Percentiles rank a stretch among this genome's conserved stretches.
Evolutionary conservation across 106 monocot species (phyloP).

Genomic region (Iris macrosiphon): DNA sequence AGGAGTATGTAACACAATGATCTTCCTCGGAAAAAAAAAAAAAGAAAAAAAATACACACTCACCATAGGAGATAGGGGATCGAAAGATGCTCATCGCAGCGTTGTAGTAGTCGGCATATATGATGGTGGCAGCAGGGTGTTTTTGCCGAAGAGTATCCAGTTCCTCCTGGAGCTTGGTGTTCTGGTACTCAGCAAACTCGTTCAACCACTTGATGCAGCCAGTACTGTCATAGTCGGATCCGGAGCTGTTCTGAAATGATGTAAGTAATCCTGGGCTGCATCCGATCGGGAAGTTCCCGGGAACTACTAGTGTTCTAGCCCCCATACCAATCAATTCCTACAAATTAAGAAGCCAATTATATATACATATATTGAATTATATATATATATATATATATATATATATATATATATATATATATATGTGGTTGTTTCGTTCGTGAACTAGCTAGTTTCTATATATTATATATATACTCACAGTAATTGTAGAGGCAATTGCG

Average conservation of each 20-base stretch:
- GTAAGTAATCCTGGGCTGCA: slow-evolving; percentile 32
- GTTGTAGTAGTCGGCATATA: slow-evolving; percentile 65
- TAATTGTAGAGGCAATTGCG: not conserved
- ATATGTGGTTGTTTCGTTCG: too few relatives aligned
- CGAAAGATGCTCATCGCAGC: slow-evolving; percentile 18
- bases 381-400: not conserved
- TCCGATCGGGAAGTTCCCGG: slow-evolving; percentile 50
- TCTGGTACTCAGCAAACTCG: slow-evolving; percentile 32
- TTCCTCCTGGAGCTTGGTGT: slow-evolving; percentile 24
- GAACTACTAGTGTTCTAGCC: slow-evolving; percentile 52
- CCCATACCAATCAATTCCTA: slow-evolving; percentile 37
- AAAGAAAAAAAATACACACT: too few relatives aligned
- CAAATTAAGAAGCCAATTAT: not conserved
- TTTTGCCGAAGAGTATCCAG: slow-evolving; percentile 11
- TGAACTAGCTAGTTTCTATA: too few relatives aligned
- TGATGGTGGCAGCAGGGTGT: slow-evolving; percentile 41
- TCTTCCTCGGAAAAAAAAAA: too few relatives aligned
- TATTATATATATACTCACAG: too few relatives aligned
- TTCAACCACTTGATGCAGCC: slow-evolving; percentile 61
- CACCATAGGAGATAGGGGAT: slow-evolving; percentile 31
- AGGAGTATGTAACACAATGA: too few relatives aligned
- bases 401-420: not conserved
- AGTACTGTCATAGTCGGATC: slow-evolving; percentile 21
- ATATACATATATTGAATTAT: not conserved
- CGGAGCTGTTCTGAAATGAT: slow-evolving; percentile 4